Percentiles rank a stretch among this genome's conserved stretches.
Conservation (phyloP, 805 yeast species). For the Saccharomycopsis synnaedendra region DNA sequence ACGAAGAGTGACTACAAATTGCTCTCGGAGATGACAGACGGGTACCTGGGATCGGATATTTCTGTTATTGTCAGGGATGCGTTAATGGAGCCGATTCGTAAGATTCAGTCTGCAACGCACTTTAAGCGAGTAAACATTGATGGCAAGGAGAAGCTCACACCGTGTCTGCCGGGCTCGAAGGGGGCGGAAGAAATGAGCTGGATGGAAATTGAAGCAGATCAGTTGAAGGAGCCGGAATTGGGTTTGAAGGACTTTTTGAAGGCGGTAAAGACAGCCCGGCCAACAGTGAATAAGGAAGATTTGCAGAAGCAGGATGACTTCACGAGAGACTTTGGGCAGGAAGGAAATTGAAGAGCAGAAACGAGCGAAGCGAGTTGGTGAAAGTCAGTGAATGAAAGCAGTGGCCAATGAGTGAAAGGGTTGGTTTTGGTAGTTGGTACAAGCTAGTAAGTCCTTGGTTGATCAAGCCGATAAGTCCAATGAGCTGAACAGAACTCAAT, state of each 20-base stretch:
- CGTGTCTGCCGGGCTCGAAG: conserved; percentile 94
- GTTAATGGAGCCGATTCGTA: conserved; percentile 93
- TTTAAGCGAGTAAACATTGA: conserved; percentile 48
- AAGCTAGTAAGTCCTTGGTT: no score
- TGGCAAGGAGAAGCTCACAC: conserved; percentile 46
- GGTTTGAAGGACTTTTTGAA: conserved; percentile 87
- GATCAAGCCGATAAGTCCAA: background rate
- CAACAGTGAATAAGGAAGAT: conserved; percentile 86
- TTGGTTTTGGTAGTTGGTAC: no score
- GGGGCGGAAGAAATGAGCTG: conserved; percentile 85
- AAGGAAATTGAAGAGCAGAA: conserved; percentile 51
- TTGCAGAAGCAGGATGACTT: conserved; percentile 74
- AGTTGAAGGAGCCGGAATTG: conserved; percentile 80
- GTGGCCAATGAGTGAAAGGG: no score
- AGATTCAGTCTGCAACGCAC: conserved; percentile 93
- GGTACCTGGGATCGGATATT: conserved; percentile 95
- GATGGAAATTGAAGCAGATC: conserved; percentile 86
- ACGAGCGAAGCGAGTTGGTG: no score
- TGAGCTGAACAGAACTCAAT: background rate
- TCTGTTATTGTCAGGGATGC: conserved; percentile 97
- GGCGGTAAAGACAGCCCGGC: conserved; percentile 84
- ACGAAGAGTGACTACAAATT: conserved; percentile 61
- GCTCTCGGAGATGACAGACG: conserved; percentile 89
- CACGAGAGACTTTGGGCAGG: conserved; percentile 94
- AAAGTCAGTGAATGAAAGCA: no score